Base-by-base conservation (phyloP, 2,329 filamentous ascomycete species). In the Arthrobotrys pseudoclavata region DNA sequence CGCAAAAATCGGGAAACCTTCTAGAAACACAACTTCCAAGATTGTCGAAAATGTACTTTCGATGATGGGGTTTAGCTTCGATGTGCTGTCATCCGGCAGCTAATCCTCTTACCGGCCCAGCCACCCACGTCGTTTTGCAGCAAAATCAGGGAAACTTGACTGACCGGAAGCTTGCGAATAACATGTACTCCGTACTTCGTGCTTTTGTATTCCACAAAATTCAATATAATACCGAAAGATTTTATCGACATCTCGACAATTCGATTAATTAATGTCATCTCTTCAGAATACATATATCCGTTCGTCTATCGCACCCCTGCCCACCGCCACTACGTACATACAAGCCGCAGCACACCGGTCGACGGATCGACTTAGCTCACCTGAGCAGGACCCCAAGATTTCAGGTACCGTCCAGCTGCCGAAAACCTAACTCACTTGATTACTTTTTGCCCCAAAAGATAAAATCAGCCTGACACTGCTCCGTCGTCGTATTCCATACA, bases 321-420 rank as follows among this genome's bases (percentile, higher is more conserved):
- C 31, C 13, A 40, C 42, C 42, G 3, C 42, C 18, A 20, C n/a
- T 2, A 20, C 42, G n/a, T 20, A 13, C 2, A 45, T 12, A 26
- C 26, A 6, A 26, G 15, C 37, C 24, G 12, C 22, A 29, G 24
- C 24, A n/a, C 24, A 40, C 47, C 26, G 5, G 9, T 22, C 29
- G 15, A 18, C 40, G 10, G 34, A 4, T 40, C 34, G 26, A 31
- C 37, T 13, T 18, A 31, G 61, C 48, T 60, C 61, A 72, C 45
- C 47, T 74, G 61, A 67, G 62, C 53, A 50, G 15, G 61, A 64
- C 37, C 69, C 53, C 68, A 47, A 63, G 69, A 64, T 64, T 74
- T 74, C 69, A 74, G 69, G 69, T 74, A 74, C 69, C 62, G 69
- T 74, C 34, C 69, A 74, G 69, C 69, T 74, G 69, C 69, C 61